A percentile compares a stretch with the other conserved stretches of the same genome.
phyloP scores from a whole-genome alignment of 805 yeast species.

The Pichia sporocuriosa region DNA sequence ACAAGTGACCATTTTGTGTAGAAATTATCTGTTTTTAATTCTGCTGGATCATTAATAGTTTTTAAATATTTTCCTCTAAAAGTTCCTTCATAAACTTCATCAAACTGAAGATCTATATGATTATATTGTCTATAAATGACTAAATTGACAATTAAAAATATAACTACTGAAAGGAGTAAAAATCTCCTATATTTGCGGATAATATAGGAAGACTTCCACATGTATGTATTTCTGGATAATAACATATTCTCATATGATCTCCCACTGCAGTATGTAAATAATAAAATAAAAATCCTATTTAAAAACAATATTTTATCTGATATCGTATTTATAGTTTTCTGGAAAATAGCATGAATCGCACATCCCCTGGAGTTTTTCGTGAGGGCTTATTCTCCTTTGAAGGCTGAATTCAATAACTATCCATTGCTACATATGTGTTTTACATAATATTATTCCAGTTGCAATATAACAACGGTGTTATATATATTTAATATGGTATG shows the following conservation, averaged over 20 bases:
- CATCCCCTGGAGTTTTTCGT: no score
- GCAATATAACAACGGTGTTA: no score
- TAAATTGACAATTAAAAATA: neutral
- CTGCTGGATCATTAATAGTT: slow-evolving; percentile 17
- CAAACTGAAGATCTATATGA: slow-evolving; percentile 16
- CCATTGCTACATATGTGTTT: no score
- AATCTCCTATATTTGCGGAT: slow-evolving; percentile 1
- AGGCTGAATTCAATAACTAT: no score
- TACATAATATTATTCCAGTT: no score
- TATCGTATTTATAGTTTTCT: no score
- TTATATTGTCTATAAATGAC: neutral
- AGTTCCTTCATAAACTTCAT: slow-evolving; percentile 26
- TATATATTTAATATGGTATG: no score
- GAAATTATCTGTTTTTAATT: slow-evolving; percentile 23
- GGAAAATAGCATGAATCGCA: no score
- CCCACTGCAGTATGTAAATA: no score
- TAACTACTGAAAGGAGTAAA: neutral
- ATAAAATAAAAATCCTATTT: no score
- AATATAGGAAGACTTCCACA: slow-evolving; percentile 1
- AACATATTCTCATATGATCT: neutral
- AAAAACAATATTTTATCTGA: no score
- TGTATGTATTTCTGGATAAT: neutral
- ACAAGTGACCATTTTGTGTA: slow-evolving; percentile 23
- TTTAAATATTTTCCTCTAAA: slow-evolving; percentile 25
- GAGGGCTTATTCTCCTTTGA: no score